These are phyloP conservation scores for Verticillium tricorpus DNA, from an alignment of 2,329 filamentous ascomycete species.

Conservation along the genomic window DNA sequence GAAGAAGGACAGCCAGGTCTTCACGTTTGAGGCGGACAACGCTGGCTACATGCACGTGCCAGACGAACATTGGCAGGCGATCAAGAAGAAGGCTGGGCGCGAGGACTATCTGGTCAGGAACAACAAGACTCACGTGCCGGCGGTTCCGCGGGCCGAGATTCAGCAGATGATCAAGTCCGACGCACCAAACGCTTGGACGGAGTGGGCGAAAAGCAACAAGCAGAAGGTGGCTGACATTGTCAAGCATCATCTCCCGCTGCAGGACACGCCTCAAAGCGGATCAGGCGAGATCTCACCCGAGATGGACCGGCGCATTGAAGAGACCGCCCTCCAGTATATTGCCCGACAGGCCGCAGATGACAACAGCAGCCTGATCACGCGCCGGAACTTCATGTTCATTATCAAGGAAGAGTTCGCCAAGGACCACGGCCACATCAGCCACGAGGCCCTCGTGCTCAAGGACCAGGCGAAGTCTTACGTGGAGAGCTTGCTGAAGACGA, in stretches of 20 bases:
- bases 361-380: conserved; percentile 35
- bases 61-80: conserved; percentile 41
- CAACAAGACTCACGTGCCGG: conserved; percentile 21
- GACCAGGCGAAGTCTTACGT: neutral
- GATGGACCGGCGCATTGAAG: conserved; percentile 9
- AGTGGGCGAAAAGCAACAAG: conserved; percentile 49
- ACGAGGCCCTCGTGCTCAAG: neutral
- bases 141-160: conserved; percentile 20
- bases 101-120: conserved; percentile 17
- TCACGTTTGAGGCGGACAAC: conserved; percentile 38
- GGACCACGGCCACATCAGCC: conserved; percentile 31
- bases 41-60: conserved; percentile 34
- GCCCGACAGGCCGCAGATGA: conserved; percentile 17
- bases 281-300: neutral
- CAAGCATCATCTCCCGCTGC: conserved; percentile 5
- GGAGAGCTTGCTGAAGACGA: neutral
- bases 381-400: conserved; percentile 43
- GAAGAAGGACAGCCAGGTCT: conserved; percentile 39
- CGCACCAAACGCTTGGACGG: conserved; percentile 40
- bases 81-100: conserved; percentile 34
- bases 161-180: conserved; percentile 23
- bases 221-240: conserved; percentile 24
- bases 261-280: neutral
- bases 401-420: conserved; percentile 33
- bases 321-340: conserved; percentile 11